Evolutionary conservation across 2,329 filamentous ascomycete genomes (phyloP), one percentile per base, ranked within the genome.

Genomic region (Lecanosticta acicola): DNA sequence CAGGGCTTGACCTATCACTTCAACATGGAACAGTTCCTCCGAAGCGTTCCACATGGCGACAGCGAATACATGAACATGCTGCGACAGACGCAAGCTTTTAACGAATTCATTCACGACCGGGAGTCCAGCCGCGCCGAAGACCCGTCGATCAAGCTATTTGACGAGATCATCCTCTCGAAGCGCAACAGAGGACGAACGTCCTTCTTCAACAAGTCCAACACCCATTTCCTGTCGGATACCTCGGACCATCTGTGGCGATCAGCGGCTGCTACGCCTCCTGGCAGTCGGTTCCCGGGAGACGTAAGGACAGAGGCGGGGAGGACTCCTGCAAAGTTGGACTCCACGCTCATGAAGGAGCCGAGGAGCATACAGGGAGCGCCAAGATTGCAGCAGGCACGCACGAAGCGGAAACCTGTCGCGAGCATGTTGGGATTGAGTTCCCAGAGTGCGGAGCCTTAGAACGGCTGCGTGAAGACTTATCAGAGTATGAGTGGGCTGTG

Each of bases 321-420:
- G 55, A 81, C 87, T 32, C 93, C 93, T 3, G 81, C 87, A 5
- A 90, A 87, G 61, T 76, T 98, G 8, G 93, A 98, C 59, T 78
- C 84, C 3, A 79, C 81, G 11, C 73, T 96, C 38, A 95, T 97
- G 88, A 87, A 88, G 65, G 90, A 96, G 68, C 90, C 90, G 21
- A 79, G 90, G 47, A 82, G 87, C 51, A 91, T 95, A 32, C 88
- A 94, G 65, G 90, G 90, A 29, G 82, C 89, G n/a, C 89, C 89
- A 20, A 69, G 78, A 47, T 71, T 80, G 13, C 73, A 74, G 41
- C 66, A 67, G 49, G 65, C 65, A n/a, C 69, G 72, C 54, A 70
- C 72, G 18, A 69, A 69, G 44, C 63, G 73, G 29, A 76, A 74
- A 58, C 72, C 72, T 2, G 72, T 75, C 39, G 71, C 72, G 16